Conservation (phyloP, 192 early-diverging fungal genomes). For the Rhizoclosmatium globosum region DNA sequence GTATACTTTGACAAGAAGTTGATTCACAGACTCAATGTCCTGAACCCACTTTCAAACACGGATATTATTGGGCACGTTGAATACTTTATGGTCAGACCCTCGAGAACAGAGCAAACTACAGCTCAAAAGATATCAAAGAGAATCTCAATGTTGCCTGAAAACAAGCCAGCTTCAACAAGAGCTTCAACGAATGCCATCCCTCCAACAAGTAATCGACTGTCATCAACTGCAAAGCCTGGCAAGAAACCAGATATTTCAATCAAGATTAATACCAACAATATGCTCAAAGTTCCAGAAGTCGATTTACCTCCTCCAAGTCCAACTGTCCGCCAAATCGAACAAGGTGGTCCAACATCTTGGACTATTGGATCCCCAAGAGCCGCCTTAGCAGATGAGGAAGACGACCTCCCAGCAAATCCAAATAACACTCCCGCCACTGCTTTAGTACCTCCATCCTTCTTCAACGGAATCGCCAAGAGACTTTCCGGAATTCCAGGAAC, state of each 20-base stretch:
- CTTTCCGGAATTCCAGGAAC: not conserved
- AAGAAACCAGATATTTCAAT: not conserved
- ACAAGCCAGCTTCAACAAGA: not conserved
- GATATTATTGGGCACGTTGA: constrained; percentile 73
- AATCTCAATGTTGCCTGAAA: too few relatives aligned
- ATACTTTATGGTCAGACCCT: constrained; percentile 63
- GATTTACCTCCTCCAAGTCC: constrained; percentile 49
- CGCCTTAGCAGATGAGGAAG: constrained; percentile 44
- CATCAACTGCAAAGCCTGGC: constrained; percentile 17
- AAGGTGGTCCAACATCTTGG: constrained; percentile 46
- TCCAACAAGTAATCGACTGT: constrained; percentile 10
- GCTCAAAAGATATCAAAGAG: not conserved
- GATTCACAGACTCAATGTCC: constrained; percentile 70
- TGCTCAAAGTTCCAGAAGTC: not conserved
- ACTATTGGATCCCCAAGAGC: constrained; percentile 51
- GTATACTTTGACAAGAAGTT: constrained; percentile 68
- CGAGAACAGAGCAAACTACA: not conserved
- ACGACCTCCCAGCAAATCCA: constrained; percentile 23
- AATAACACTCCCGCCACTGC: constrained; percentile 16
- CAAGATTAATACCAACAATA: constrained; percentile 1
- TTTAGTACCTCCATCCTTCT: not conserved
- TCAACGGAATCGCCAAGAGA: not conserved
- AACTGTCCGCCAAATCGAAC: constrained; percentile 52
- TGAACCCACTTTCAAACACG: constrained; percentile 71
- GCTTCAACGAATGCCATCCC: not conserved